A percentile compares a stretch with the other conserved stretches of the same genome.
Conservation (phyloP, 1,139 yeast genomes). For the Fermentozyma sake region DNA sequence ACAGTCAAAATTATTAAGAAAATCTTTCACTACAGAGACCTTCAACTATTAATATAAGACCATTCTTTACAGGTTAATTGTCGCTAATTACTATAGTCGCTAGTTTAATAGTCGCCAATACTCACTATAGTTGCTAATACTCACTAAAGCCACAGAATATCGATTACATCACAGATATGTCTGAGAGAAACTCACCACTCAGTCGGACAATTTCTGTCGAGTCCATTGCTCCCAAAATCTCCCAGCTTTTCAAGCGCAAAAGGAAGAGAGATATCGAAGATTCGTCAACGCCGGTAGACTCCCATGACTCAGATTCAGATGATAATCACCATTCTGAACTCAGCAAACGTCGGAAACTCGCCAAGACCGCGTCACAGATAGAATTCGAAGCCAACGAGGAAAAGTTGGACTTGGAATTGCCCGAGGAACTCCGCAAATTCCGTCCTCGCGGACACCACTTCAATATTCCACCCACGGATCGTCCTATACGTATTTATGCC, state of each 20-base stretch:
- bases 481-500: constrained; percentile 89
- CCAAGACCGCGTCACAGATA: constrained; percentile 11
- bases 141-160: too few relatives aligned
- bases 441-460: constrained; percentile 69
- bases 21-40: too few relatives aligned
- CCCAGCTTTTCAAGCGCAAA: constrained; percentile 37
- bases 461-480: constrained; percentile 77
- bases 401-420: constrained; percentile 54
- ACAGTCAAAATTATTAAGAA: too few relatives aligned
- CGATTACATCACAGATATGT: too few relatives aligned
- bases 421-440: constrained; percentile 60
- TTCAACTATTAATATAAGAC: too few relatives aligned
- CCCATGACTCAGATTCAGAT: constrained; percentile 13
- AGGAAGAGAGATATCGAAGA: constrained; percentile 18
- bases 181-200: too few relatives aligned
- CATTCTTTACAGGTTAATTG: too few relatives aligned
- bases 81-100: too few relatives aligned
- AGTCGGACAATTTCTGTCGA: constrained; percentile 46
- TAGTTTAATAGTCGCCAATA: too few relatives aligned
- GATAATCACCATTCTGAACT: constrained; percentile 12
- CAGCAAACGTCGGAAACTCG: constrained; percentile 7
- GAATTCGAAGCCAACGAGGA: constrained; percentile 48
- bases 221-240: constrained; percentile 34
- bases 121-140: too few relatives aligned
- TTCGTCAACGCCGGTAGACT: constrained; percentile 9